A percentile compares a stretch with the other conserved stretches of the same genome.
These are phyloP conservation scores for Waitea zeae DNA, from an alignment of 1,284 basidiomycete genomes.

Conservation along the genomic window DNA sequence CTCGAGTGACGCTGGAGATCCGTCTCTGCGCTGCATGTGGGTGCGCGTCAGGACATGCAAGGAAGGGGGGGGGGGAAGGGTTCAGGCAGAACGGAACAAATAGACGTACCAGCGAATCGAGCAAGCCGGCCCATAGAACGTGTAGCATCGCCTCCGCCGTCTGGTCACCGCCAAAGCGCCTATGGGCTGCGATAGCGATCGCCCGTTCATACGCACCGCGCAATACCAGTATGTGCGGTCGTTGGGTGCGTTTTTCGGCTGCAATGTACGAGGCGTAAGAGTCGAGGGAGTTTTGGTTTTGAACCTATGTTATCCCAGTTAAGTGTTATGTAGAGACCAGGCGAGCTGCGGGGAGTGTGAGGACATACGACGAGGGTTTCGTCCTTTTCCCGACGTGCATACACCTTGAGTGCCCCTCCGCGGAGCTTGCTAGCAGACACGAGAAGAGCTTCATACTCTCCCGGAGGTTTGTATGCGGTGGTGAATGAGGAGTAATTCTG, in stretches of 20 bases:
- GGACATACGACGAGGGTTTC: conserved; percentile 39
- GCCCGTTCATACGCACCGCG: conserved; percentile 61
- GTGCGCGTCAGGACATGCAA: neutral
- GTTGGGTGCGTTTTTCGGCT: conserved; percentile 45
- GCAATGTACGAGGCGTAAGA: conserved; percentile 46
- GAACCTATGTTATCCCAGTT: conserved; percentile 15
- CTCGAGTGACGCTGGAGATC: neutral
- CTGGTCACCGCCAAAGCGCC: conserved; percentile 28
- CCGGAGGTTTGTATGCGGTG: conserved; percentile 52
- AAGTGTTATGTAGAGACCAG: neutral
- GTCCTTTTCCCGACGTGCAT: conserved; percentile 38
- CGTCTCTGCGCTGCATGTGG: neutral
- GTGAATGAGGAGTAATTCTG: conserved; percentile 80
- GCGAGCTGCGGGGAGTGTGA: neutral
- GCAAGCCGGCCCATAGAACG: conserved; percentile 47
- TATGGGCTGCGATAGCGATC: conserved; percentile 49
- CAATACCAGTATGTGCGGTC: conserved; percentile 45
- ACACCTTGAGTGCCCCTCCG: conserved; percentile 37
- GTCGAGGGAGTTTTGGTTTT: conserved; percentile 32
- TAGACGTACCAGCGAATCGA: conserved; percentile 30
- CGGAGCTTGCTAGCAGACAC: conserved; percentile 60
- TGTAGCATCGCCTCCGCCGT: conserved; percentile 39
- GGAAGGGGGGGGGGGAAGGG: no score
- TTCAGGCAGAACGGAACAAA: no score
- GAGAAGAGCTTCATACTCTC: conserved; percentile 62